Conservation (phyloP, 2,329 filamentous ascomycete species). For the Cadophora sp. region DNA sequence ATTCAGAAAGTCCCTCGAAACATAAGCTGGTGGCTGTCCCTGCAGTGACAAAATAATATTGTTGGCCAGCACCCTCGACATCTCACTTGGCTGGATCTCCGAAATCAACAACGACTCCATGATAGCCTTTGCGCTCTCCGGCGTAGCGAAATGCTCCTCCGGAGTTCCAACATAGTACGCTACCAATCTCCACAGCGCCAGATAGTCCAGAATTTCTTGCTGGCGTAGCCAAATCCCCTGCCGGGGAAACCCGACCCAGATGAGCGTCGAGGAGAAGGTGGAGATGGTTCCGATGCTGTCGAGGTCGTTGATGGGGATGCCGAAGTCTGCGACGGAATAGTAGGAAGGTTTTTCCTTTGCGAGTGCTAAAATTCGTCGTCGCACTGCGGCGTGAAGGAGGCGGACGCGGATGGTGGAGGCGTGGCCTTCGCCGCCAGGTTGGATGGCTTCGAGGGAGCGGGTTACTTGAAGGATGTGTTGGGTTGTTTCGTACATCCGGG, state of each 20-base stretch:
- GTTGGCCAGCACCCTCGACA: conserved; percentile 69
- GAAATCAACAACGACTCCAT: conserved; percentile 73
- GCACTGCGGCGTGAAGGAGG: conserved; percentile 71
- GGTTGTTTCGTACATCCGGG: conserved; percentile 73
- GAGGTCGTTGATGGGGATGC: conserved; percentile 77
- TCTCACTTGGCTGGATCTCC: conserved; percentile 70
- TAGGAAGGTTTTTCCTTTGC: conserved; percentile 63
- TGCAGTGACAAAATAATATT: conserved; percentile 77
- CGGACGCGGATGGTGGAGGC: conserved; percentile 71
- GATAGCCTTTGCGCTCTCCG: conserved; percentile 60
- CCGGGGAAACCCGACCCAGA: conserved; percentile 73
- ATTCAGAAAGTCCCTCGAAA: conserved; percentile 69
- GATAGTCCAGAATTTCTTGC: conserved; percentile 71
- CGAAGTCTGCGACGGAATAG: conserved; percentile 63
- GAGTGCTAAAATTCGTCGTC: conserved; percentile 68
- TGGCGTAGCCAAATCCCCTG: conserved; percentile 72
- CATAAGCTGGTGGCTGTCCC: conserved; percentile 68
- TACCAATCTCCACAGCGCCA: conserved; percentile 79
- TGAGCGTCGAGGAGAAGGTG: conserved; percentile 70
- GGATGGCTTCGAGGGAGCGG: conserved; percentile 65
- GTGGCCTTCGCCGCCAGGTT: conserved; percentile 72
- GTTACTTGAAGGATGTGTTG: conserved; percentile 79
- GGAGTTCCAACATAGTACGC: conserved; percentile 75
- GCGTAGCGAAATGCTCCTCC: conserved; percentile 62
- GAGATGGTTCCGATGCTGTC: conserved; percentile 76